phyloP scores from a whole-genome alignment of 208 protist genomes.

The Novymonas esmeraldas region DNA sequence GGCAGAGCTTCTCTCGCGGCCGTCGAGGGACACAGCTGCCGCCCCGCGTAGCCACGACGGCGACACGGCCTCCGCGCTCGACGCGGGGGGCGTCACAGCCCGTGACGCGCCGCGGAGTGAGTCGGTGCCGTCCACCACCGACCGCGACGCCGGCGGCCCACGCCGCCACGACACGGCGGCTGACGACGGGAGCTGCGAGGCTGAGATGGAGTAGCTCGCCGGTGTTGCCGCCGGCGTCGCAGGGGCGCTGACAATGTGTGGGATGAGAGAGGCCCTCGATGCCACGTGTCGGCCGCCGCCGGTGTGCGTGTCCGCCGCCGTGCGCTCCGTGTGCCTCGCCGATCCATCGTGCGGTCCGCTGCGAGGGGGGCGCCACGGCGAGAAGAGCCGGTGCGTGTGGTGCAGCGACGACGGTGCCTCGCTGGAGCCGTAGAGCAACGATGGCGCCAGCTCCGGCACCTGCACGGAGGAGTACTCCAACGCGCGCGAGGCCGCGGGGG shows the following conservation, averaged over 20 bases:
- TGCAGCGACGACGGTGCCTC: not conserved
- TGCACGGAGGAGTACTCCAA: slow-evolving; percentile 33
- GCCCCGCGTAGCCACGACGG: not conserved
- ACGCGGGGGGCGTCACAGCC: not conserved
- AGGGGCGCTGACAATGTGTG: slow-evolving; percentile 5
- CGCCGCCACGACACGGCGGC: not conserved
- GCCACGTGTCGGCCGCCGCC: not conserved
- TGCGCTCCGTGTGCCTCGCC: not conserved
- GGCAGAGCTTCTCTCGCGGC: not conserved
- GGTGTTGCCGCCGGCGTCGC: not conserved
- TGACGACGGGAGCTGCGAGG: not conserved
- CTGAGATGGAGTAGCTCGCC: too few species aligned
- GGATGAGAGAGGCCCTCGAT: slow-evolving; percentile 1
- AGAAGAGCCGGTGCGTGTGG: not conserved
- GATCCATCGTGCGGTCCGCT: not conserved
- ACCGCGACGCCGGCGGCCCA: not conserved
- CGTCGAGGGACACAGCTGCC: too few species aligned
- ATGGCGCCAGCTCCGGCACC: not conserved
- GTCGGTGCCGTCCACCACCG: not conserved
- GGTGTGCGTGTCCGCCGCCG: not conserved
- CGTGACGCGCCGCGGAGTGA: not conserved
- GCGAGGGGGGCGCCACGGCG: slow-evolving; percentile 1
- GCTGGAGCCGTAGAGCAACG: not conserved
- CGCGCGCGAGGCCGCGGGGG: slow-evolving; percentile 22
- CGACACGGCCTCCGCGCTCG: not conserved